Evolutionary conservation across 176 grass and related monocot genomes (phyloP).

Genomic region (Triticum dicoccoides): DNA sequence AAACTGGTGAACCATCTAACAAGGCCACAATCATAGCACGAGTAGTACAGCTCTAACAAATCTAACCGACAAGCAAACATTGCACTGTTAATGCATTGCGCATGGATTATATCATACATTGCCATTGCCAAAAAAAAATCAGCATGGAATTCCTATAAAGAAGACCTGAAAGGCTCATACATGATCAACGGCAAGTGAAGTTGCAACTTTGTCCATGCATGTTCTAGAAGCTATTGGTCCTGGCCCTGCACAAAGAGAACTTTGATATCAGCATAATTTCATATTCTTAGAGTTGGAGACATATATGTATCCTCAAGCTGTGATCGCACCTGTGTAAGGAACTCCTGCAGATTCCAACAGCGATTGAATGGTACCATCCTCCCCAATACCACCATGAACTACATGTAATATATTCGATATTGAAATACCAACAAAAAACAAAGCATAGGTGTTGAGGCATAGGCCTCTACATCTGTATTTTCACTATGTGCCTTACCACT

Average conservation of each 20-base stretch:
- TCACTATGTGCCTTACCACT: neutral
- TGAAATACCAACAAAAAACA: neutral
- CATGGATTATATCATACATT: conserved; percentile 10
- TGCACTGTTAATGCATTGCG: neutral
- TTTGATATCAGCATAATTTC: conserved; percentile 18
- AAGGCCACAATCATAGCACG: neutral
- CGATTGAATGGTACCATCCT: conserved; percentile 91
- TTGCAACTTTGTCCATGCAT: conserved; percentile 91
- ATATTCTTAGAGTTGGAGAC: conserved; percentile 11
- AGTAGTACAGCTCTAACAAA: neutral
- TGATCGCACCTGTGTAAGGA: conserved; percentile 75
- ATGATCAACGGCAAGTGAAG: conserved; percentile 68
- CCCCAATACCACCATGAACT: conserved; percentile 99
- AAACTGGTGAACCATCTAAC: neutral
- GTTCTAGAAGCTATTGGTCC: conserved; percentile 79
- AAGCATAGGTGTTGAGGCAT: neutral
- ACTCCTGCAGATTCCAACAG: conserved; percentile 78
- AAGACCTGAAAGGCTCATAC: conserved; percentile 52
- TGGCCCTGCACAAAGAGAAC: conserved; percentile 55
- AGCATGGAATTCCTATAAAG: neutral
- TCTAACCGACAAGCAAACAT: neutral
- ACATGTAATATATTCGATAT: conserved; percentile 29
- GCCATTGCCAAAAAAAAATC: neutral
- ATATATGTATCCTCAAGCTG: neutral
- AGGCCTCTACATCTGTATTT: neutral